These are phyloP conservation scores for Capsicum pubescens DNA, from an alignment of 257 asterid genomes.

Conservation along the genomic window DNA sequence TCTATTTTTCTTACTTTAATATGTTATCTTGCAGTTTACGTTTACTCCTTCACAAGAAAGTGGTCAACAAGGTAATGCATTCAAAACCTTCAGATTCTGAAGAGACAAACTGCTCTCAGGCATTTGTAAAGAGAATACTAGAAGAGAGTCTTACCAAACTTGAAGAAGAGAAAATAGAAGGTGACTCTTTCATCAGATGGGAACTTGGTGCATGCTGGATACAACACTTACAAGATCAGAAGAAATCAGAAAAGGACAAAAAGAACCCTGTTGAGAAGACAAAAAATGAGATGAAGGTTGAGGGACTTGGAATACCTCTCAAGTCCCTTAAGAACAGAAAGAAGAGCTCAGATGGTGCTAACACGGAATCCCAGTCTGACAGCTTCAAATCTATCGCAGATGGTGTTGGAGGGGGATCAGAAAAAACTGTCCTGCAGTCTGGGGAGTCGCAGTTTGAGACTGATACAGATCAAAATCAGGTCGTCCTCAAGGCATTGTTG, in stretches of 20 bases:
- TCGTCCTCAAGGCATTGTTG: slow-evolving; percentile 59
- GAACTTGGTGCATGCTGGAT: slow-evolving; percentile 99
- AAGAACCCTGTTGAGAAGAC: slow-evolving; percentile 65
- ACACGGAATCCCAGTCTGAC: slow-evolving; percentile 51
- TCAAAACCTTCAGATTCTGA: slow-evolving; percentile 58
- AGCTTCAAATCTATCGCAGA: slow-evolving; percentile 44
- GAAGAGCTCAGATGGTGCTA: slow-evolving; percentile 61
- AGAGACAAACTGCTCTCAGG: slow-evolving; percentile 57
- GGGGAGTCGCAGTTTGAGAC: slow-evolving; percentile 55
- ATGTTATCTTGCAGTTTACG: slow-evolving; percentile 72
- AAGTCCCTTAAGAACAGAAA: slow-evolving; percentile 82
- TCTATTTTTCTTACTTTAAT: slow-evolving; percentile 34
- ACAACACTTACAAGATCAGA: slow-evolving; percentile 96
- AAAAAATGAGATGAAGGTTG: slow-evolving; percentile 90
- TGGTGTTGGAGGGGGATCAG: slow-evolving; percentile 54
- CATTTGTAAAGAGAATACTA: slow-evolving; percentile 74
- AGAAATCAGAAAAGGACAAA: slow-evolving; percentile 88
- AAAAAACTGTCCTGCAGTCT: slow-evolving; percentile 43
- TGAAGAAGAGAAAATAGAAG: slow-evolving; percentile 64
- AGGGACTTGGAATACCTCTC: slow-evolving; percentile 93
- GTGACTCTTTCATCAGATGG: slow-evolving; percentile 85
- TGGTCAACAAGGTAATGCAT: slow-evolving; percentile 49
- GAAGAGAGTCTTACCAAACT: slow-evolving; percentile 84
- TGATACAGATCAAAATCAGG: slow-evolving; percentile 62
- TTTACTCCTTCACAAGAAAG: slow-evolving; percentile 75